Evolutionary conservation across 495 filamentous ascomycete genomes (phyloP), one percentile per base, ranked within the genome.

Genomic region (Trichoderma virens): DNA sequence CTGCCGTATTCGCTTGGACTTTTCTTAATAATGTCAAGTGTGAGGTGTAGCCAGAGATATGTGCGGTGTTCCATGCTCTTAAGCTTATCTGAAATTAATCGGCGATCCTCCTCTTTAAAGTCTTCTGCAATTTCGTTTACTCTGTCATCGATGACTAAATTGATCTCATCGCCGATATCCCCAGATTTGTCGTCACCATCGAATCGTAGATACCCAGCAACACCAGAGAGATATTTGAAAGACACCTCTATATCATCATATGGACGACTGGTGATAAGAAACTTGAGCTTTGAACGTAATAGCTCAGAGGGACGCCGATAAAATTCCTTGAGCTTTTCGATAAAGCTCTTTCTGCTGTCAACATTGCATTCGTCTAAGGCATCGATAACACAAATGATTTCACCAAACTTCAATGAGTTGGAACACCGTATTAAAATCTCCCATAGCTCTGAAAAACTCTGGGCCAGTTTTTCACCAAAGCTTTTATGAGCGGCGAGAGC

Each of bases 21-120:
- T 32, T 67, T 51, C 35, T 73, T 43, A 32, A 79, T 70, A 11
- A 69, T 69, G 35, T 76, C 69, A 14, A 80, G 63, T 2, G 65
- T 76, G 2, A 82, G 69, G 62, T 72, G 65, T 7, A 79, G 70
- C 80, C 78, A 81, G n/a, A 82, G 76, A 67, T 82, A 82, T n/a
- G 78, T 81, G 30, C 77, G 69, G 47, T 80, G 70, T 20, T 75
- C 43, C 65, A 75, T 76, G 32, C 63, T 62, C 64, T 76, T 73
- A 2, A 80, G 68, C 25, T 64, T 65, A 13, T 71, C 41, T 8
- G 68, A 62, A 43, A 74, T 72, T 5, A 32, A 61, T 3, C 51
- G 54, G 25, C 63, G 65, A 34, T 64, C 54, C 6, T 59, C 11
- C 5, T 54, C 62, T 38, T 35, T 30, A 35, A 74, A 70, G 27